phyloP scores from a whole-genome alignment of 441 rosid species.

The Eugenia klotzschiana region DNA sequence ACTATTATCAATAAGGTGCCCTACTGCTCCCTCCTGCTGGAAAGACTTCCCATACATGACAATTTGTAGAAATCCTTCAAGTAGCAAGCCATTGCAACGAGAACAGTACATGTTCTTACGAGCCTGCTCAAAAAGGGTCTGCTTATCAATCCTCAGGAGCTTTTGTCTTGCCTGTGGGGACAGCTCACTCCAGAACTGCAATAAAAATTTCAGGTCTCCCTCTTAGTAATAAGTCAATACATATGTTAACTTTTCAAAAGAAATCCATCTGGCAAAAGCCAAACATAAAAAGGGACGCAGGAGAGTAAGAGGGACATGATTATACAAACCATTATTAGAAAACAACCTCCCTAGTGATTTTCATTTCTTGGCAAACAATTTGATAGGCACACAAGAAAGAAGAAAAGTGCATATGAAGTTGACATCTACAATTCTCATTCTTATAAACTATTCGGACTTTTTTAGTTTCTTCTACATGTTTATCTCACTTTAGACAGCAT shows the following conservation, averaged over 20 bases:
- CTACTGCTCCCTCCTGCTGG: constrained; percentile 40
- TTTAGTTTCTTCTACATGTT: neutral
- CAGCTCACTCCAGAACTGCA: constrained; percentile 75
- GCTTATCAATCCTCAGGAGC: constrained; percentile 74
- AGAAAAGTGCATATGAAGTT: neutral
- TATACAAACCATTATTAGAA: neutral
- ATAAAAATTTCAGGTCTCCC: constrained; percentile 2
- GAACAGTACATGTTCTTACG: constrained; percentile 90
- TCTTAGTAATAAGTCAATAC: neutral
- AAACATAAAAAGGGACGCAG: neutral
- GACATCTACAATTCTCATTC: neutral
- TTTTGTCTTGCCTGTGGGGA: constrained; percentile 47
- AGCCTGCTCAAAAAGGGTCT: constrained; percentile 78
- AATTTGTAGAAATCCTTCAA: constrained; percentile 79
- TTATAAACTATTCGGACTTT: neutral
- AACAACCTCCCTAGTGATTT: neutral
- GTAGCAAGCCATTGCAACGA: constrained; percentile 80
- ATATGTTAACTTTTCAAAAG: neutral
- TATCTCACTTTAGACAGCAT: neutral
- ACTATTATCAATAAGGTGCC: constrained; percentile 18
- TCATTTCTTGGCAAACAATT: neutral
- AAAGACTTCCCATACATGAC: constrained; percentile 70
- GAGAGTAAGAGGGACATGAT: neutral
- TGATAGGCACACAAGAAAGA: neutral
- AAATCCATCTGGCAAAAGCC: neutral